A percentile compares a stretch with the other conserved stretches of the same genome.
Conservation (phyloP, 495 filamentous ascomycete species). For the Xylona heveae region DNA sequence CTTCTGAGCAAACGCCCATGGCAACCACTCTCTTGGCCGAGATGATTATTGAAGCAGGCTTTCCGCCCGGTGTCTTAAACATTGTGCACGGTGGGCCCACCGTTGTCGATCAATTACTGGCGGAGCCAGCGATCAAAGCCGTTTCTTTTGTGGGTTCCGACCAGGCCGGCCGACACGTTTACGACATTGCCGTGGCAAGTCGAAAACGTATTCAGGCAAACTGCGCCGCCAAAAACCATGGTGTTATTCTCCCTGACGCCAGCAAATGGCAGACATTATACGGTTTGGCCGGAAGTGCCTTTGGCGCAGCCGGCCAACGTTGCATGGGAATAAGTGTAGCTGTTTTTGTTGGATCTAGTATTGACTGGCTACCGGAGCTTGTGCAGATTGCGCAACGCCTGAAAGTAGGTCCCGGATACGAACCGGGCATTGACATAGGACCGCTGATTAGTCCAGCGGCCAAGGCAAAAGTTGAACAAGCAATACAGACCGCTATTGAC, state of each 20-base stretch:
- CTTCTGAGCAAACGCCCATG: conserved; percentile 11
- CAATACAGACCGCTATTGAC: too few relatives aligned
- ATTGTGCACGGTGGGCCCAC: conserved; percentile 12
- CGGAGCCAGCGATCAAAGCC: conserved; percentile 11
- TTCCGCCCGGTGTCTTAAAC: conserved; percentile 15
- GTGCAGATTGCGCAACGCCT: conserved; percentile 12
- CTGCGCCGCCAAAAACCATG: conserved; percentile 16
- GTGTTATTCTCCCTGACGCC: conserved; percentile 14
- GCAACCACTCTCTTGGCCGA: conserved; percentile 10
- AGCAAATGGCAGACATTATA: conserved; percentile 13
- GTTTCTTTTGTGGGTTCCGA: conserved; percentile 15
- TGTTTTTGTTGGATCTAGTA: conserved; percentile 13
- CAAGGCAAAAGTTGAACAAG: neutral
- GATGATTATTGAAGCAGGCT: conserved; percentile 9
- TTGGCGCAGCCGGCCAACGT: conserved; percentile 15
- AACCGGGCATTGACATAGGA: conserved; percentile 12
- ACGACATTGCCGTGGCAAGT: conserved; percentile 10
- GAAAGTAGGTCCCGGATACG: conserved; percentile 10
- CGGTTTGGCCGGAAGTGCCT: conserved; percentile 14
- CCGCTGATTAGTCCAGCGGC: conserved; percentile 10
- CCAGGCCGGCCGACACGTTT: conserved; percentile 10
- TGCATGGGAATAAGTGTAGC: conserved; percentile 15
- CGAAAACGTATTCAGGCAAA: conserved; percentile 13
- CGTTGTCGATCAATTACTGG: conserved; percentile 8
- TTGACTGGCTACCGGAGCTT: conserved; percentile 12